A percentile compares a stretch with the other conserved stretches of the same genome.
Conservation (phyloP, 2,329 filamentous ascomycete species). For the Paecilomyces sp. region DNA sequence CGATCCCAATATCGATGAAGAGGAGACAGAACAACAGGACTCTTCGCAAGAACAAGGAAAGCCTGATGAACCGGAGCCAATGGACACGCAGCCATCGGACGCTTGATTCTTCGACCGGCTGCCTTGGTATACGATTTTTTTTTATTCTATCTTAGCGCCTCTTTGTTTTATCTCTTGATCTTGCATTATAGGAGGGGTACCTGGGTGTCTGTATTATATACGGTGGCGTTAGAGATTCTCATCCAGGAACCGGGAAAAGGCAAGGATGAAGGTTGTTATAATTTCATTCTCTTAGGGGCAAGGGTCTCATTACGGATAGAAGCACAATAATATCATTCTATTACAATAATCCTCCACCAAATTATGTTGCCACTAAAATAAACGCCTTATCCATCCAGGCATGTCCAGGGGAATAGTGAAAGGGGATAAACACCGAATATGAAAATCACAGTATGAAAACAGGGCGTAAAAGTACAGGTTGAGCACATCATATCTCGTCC, state of each 20-base stretch:
- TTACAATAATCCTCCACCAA: not conserved
- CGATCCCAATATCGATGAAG: conserved; percentile 9
- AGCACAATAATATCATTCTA: not conserved
- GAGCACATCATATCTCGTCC: conserved; percentile 22
- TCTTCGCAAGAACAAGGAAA: not conserved
- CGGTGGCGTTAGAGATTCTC: not conserved
- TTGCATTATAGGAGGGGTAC: not conserved
- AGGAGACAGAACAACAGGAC: conserved; percentile 1
- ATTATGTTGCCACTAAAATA: not conserved
- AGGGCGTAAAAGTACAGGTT: not conserved
- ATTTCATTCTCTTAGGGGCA: not conserved
- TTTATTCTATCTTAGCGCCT: not conserved
- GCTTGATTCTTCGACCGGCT: not conserved
- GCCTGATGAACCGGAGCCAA: not conserved
- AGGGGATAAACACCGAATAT: conserved; percentile 1
- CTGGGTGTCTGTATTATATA: not conserved
- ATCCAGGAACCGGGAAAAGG: not conserved
- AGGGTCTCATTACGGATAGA: not conserved
- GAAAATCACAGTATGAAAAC: not conserved
- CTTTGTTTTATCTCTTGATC: not conserved
- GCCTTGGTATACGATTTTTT: not conserved
- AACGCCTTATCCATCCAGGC: not conserved
- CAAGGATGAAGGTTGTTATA: not conserved
- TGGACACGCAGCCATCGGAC: not conserved
- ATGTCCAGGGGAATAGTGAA: not conserved